Conservation (phyloP, 306 rosid species). For the Prosopis cineraria region DNA sequence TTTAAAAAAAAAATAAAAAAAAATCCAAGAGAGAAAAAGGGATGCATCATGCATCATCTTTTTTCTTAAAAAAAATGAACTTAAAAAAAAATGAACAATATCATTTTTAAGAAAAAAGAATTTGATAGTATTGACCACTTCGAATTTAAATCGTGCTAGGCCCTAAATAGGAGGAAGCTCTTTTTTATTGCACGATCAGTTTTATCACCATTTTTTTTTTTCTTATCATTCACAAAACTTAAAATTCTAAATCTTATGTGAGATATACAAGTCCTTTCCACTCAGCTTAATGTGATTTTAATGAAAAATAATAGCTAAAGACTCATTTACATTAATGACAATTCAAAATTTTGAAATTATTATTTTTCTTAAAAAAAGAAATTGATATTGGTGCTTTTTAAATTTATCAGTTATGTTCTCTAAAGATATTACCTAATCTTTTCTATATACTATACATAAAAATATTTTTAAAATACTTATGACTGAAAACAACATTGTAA, state of each 20-base stretch:
- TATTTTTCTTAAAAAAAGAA: neutral
- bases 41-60: neutral
- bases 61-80: conserved; percentile 22
- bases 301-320: neutral
- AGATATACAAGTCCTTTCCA: neutral
- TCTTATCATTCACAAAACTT: neutral
- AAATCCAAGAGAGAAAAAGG: neutral
- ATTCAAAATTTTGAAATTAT: neutral
- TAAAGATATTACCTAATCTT: neutral
- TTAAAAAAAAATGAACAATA: neutral
- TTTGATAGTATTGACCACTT: neutral
- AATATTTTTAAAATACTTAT: neutral
- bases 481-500: neutral
- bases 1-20: neutral
- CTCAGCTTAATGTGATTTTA: neutral
- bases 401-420: neutral
- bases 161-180: neutral
- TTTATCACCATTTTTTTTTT: neutral
- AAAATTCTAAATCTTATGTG: neutral
- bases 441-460: too few species aligned
- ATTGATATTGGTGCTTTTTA: neutral
- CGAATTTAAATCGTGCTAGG: neutral
- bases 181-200: neutral
- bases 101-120: neutral
- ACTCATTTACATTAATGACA: neutral